These are phyloP conservation scores for Metschnikowia rubicola DNA, from an alignment of 805 yeast genomes.

Conservation along the genomic window DNA sequence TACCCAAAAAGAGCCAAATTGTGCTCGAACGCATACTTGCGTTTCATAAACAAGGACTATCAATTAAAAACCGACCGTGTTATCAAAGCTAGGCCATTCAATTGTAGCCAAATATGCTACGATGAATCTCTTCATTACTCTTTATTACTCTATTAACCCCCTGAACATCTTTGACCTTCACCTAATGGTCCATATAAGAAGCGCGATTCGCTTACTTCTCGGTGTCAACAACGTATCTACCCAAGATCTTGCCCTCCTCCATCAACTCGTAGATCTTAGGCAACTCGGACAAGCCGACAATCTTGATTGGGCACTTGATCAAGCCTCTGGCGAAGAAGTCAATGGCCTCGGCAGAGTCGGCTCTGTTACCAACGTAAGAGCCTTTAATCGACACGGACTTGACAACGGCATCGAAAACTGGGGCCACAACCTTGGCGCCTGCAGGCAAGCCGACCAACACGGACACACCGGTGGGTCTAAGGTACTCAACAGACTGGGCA, in stretches of 20 bases:
- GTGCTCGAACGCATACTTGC: no score
- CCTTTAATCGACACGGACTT: constrained; percentile 38
- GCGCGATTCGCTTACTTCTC: constrained; percentile 22
- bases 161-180: no score
- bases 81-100: no score
- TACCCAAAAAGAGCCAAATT: no score
- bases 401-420: constrained; percentile 40
- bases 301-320: constrained; percentile 40
- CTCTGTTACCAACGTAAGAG: constrained; percentile 47
- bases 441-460: constrained; percentile 47
- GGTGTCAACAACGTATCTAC: constrained; percentile 45
- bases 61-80: no score
- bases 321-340: constrained; percentile 44
- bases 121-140: no score
- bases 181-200: no score
- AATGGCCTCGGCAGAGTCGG: constrained; percentile 44
- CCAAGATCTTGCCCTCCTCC: constrained; percentile 42
- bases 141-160: no score
- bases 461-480: constrained; percentile 41
- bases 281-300: constrained; percentile 40
- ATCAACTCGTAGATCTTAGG: constrained; percentile 37
- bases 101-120: no score
- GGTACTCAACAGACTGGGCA: constrained; percentile 39
- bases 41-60: no score
- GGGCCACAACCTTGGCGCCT: constrained; percentile 39